These are phyloP conservation scores for Clavariopsis aquatica DNA, from an alignment of 495 filamentous ascomycete genomes.

Conservation along the genomic window DNA sequence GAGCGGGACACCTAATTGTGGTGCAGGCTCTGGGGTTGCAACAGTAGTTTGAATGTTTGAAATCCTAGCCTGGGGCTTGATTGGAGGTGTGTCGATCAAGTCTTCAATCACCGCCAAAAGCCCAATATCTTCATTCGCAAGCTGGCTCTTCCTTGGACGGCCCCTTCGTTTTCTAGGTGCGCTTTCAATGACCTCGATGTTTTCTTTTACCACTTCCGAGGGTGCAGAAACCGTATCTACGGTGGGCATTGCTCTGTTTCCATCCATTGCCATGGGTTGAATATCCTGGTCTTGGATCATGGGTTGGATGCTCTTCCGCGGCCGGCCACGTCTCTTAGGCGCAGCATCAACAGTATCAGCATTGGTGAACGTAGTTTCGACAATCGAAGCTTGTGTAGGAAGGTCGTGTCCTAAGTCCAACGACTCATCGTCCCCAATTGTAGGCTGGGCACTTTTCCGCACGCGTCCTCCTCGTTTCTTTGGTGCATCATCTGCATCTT, in stretches of 20 bases:
- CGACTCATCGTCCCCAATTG: conserved; percentile 8
- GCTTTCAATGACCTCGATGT: neutral
- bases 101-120: neutral
- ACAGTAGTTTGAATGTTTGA: neutral
- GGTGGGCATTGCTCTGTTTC: too few relatives aligned
- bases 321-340: neutral
- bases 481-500: conserved; percentile 9
- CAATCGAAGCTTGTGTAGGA: neutral
- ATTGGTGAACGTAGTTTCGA: neutral
- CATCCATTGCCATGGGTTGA: neutral
- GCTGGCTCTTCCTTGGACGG: conserved; percentile 36
- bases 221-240: neutral
- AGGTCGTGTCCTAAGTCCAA: neutral
- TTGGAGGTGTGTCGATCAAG: neutral
- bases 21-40: neutral
- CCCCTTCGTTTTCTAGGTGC: conserved; percentile 34
- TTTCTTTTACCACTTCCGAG: too few relatives aligned
- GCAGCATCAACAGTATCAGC: neutral
- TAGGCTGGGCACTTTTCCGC: conserved; percentile 32
- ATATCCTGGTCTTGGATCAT: neutral
- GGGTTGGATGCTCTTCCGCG: neutral
- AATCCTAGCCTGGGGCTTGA: neutral
- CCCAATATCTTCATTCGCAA: conserved; percentile 7
- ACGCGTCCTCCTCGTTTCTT: conserved; percentile 36
- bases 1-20: neutral